A percentile compares a stretch with the other conserved stretches of the same genome.
Evolutionary conservation across 345 rosid species (phyloP).

Genomic region (Orychophragmus violaceus): DNA sequence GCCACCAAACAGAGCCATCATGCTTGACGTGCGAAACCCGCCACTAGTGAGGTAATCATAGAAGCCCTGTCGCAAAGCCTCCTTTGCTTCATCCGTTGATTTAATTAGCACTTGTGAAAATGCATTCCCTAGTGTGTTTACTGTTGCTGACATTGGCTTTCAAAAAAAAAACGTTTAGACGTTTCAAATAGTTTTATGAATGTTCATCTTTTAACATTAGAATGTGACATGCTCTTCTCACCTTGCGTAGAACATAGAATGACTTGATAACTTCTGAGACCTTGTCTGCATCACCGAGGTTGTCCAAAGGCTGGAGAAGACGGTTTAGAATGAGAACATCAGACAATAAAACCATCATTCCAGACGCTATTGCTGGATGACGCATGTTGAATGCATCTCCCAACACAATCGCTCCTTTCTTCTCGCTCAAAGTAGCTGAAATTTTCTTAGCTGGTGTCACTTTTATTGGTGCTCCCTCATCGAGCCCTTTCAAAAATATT

Average conservation of each 20-base stretch:
- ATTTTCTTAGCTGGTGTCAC: slow-evolving; percentile 33
- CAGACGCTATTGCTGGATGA: slow-evolving; percentile 45
- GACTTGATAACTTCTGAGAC: slow-evolving; percentile 34
- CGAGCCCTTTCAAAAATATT: slow-evolving; percentile 8
- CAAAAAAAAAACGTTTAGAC: background rate
- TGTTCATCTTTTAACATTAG: background rate
- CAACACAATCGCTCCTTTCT: slow-evolving; percentile 41
- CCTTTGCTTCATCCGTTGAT: slow-evolving; percentile 26
- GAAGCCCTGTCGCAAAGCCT: slow-evolving; percentile 34
- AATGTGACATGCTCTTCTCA: background rate
- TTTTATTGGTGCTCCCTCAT: slow-evolving; percentile 35
- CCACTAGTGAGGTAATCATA: slow-evolving; percentile 30
- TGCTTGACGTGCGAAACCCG: slow-evolving; percentile 17
- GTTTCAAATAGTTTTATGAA: background rate
- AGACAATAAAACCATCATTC: slow-evolving; percentile 51
- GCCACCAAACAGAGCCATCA: slow-evolving; percentile 12
- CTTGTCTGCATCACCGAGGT: slow-evolving; percentile 10
- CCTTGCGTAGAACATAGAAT: slow-evolving; percentile 43
- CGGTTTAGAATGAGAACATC: slow-evolving; percentile 42
- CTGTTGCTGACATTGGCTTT: slow-evolving; percentile 13
- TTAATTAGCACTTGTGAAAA: slow-evolving; percentile 27
- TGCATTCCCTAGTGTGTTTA: slow-evolving; percentile 30
- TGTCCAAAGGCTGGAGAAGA: slow-evolving; percentile 33
- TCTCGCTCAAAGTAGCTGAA: slow-evolving; percentile 37
- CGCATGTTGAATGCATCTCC: slow-evolving; percentile 57